A percentile compares a stretch with the other conserved stretches of the same genome.
Conservation (phyloP, 805 yeast genomes). For the Clavispora santaluciae region DNA sequence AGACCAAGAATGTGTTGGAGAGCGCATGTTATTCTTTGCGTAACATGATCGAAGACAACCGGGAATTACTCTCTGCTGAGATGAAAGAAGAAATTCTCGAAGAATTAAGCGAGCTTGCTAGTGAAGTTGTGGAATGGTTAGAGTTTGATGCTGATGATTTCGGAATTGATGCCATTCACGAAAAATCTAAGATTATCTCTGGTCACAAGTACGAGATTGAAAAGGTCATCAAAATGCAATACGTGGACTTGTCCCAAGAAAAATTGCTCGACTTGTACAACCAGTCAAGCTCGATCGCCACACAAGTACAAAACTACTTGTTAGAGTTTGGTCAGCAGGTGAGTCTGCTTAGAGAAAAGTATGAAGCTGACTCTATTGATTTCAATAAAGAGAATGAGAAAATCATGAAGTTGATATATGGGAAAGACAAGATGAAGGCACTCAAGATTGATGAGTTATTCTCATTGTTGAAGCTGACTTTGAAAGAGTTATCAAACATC, state of each 20-base stretch:
- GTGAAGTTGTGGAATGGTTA: slow-evolving; percentile 66
- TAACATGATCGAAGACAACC: slow-evolving; percentile 51
- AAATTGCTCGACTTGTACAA: slow-evolving; percentile 42
- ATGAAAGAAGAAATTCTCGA: slow-evolving; percentile 39
- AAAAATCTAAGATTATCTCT: slow-evolving; percentile 19
- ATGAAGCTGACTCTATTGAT: slow-evolving; percentile 43
- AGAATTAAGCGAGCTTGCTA: slow-evolving; percentile 25
- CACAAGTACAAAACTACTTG: slow-evolving; percentile 41
- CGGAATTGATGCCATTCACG: slow-evolving; percentile 21
- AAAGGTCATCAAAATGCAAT: slow-evolving; percentile 35
- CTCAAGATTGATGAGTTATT: slow-evolving; percentile 24
- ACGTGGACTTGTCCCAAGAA: slow-evolving; percentile 42
- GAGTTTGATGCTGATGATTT: slow-evolving; percentile 65
- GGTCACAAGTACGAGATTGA: slow-evolving; percentile 21
- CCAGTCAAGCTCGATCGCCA: slow-evolving; percentile 38
- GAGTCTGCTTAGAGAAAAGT: slow-evolving; percentile 36
- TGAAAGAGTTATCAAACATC: slow-evolving; percentile 25
- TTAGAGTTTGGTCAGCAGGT: slow-evolving; percentile 44
- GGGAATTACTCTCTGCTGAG: slow-evolving; percentile 31
- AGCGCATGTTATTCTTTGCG: slow-evolving; percentile 67
- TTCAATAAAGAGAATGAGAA: slow-evolving; percentile 48
- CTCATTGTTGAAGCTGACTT: slow-evolving; percentile 21
- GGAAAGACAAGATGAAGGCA: slow-evolving; percentile 5
- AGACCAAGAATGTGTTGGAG: slow-evolving; percentile 66
- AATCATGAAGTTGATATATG: slow-evolving; percentile 23